Base-by-base conservation (phyloP, 768 basidiomycete species). In the Boletus reticuloceps region DNA sequence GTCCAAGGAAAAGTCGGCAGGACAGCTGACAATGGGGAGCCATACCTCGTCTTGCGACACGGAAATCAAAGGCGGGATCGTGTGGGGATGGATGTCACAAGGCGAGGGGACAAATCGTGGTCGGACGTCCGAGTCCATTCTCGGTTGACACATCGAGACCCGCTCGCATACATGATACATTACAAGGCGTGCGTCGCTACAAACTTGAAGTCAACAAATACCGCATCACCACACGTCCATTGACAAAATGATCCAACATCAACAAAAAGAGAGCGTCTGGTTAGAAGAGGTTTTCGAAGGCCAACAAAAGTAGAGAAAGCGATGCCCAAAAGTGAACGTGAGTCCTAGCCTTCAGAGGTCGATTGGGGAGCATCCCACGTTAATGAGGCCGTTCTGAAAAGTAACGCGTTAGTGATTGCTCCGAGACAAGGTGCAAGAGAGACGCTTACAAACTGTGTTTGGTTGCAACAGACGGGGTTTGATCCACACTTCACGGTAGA, bases 1-100 rank as follows among this genome's bases (percentile, higher is more conserved):
- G 32, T 77, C 72, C 31, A 69, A 50, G 1, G 79, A 65, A 64
- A 79, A 82, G 55, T 71, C 66, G 7, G 77, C 72, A 8, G 71
- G 67, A 52, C 79, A 82, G 16, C 60, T 51, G 29, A 80, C 59
- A 34, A 81, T 65, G 7, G 80, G 73, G 0, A 61, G 0, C 69
- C 69, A 71, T 27, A 41, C 22, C 19, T 59, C 66, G 4, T 54
- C 56, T 5, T 45, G 50, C 41, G 38, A 47, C 40, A 4, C 6
- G 2, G 36, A 59, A 4, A 13, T 19, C 45, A 65, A 44, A 9
- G 50, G 41, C 2, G 53, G 36, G n/a, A 54, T 50, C 17, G 51
- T 10, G 6, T 41, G 49, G 4, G n/a, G 14, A 16, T 46, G 45
- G 8, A 12, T 25, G 10, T 64, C 53, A 31, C 63, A 64, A 39